Base-by-base conservation (phyloP, 225 moss, liverwort and hornwort genomes). In the Ulota crispa region DNA sequence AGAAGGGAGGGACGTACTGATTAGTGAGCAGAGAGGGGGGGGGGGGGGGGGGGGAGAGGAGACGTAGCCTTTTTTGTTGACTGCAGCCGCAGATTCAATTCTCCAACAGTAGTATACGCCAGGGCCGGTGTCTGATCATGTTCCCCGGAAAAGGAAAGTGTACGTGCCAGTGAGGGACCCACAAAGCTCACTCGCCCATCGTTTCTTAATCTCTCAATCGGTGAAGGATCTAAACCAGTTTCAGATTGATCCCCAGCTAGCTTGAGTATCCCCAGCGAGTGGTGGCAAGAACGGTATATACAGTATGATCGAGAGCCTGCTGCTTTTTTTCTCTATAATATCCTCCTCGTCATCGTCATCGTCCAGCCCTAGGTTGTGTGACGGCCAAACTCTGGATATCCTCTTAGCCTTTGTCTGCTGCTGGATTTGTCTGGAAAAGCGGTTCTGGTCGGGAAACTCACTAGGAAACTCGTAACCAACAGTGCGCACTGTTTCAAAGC, bases 401-500 rank as follows among this genome's bases (percentile, higher is more conserved):
- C 37, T 53, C 4, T 66, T 8, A 5, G 4, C 76, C 6, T 60
- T 41, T 64, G 83, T 43, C 68, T 18, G 67, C 26, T 19, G 68
- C 55, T 50, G 57, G 71, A 79, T 69, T 39, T 67, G 67, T 37
- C 78, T 67, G 67, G 39, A 45, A 78, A 78, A 67, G 53, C 15
- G 26, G 65, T 34, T 32, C 42, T 83, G 79, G 77, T 73, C 85
- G 70, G 70, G 85, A 83, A 82, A 39, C 65, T 71, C 73, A 54
- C 64, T 30, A 37, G 68, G 79, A 86, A 82, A 34, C 65, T 24
- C 26, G 34, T 41, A 78, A 68, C 5, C 12, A 78, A 68, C 9
- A 8, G 41, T 0, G 23, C 28, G 36, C 68, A 61, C 34, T 67
- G 78, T 59, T 69, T 20, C 37, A 18, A 54, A 66, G 10, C 66